Base-by-base conservation (phyloP, 78 protist species). In the Dictyostelium firmibasis region DNA sequence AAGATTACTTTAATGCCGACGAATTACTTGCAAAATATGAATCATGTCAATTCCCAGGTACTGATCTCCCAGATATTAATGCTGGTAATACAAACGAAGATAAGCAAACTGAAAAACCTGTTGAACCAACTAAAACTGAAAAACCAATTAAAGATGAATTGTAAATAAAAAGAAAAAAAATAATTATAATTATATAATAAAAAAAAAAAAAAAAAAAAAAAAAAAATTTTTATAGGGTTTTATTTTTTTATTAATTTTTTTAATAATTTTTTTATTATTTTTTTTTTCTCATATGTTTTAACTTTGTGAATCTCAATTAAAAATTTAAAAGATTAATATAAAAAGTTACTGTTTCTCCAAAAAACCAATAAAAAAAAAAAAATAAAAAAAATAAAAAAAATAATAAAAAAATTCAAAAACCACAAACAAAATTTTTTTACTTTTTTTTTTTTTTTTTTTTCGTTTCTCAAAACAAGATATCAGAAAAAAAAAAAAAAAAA, bases 31-130 rank as follows among this genome's bases (percentile, higher is more conserved):
- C 20, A 8, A 89, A 81, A 50, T 89, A 31, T 81, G 35, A 89
- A 81, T 57, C 47, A 10, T 89, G 94, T 81, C 94, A 89, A 81
- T 89, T 89, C 87, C 94, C 94, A 89, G 94, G 67, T 67, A 33
- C 94, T 1, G 86, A 85, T 47, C 43, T 89, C 5, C 94, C 94
- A 81, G 94, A 89, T 81, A 74, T 76, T 31, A 89, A 76, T 25
- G 94, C 94, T 16, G 57, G 29, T 11, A 47, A 69, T 16, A 35
- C 36, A 6, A 33, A 81, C 23, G 33, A 43, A 33, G 84, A 64
- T 27, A 79, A 79, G 47, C 50, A 10, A 14, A 5, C n/a, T 36
- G 83, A 76, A 38, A 70, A n/a, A 25, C n/a, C 43, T 8, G 44
- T 16, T 4, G 44, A 72, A 72, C 38, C 35, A 72, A 20, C 35